Percentiles rank a stretch among this genome's conserved stretches.
phyloP scores from a whole-genome alignment of 371 early-diverging fungal genomes.

The Actinomortierella wolfii region DNA sequence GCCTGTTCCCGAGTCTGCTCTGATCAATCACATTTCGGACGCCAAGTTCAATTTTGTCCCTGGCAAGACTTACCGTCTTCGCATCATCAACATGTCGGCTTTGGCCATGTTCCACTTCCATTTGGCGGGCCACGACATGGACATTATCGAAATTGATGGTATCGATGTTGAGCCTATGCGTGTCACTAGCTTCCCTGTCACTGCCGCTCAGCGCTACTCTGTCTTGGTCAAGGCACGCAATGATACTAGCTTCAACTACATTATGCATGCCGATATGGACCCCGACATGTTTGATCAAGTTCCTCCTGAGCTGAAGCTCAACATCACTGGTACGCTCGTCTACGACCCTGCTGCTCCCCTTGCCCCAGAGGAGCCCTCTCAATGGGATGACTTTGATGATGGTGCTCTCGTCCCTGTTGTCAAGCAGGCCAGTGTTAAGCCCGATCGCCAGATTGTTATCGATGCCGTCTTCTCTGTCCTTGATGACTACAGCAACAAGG shows the following conservation, averaged over 20 bases:
- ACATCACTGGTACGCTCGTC: constrained; percentile 58
- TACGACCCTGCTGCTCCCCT: constrained; percentile 52
- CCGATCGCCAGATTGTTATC: constrained; percentile 58
- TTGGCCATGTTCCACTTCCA: constrained; percentile 77
- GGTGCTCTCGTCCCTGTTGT: constrained; percentile 50
- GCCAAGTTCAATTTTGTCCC: constrained; percentile 59
- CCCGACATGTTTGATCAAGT: constrained; percentile 74
- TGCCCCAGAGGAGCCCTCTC: constrained; percentile 44
- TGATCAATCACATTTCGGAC: constrained; percentile 56
- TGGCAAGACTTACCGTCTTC: constrained; percentile 85
- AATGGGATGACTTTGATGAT: constrained; percentile 56
- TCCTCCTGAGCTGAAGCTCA: constrained; percentile 58
- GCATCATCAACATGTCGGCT: constrained; percentile 79
- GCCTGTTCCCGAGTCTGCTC: constrained; percentile 67
- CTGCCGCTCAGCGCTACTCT: constrained; percentile 74
- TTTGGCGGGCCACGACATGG: constrained; percentile 79
- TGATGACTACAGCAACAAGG: constrained; percentile 79
- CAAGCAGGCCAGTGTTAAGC: constrained; percentile 44
- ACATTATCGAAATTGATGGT: constrained; percentile 86
- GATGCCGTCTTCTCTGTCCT: constrained; percentile 67
- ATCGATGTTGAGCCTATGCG: constrained; percentile 58
- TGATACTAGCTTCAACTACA: constrained; percentile 66
- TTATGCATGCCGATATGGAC: constrained; percentile 77
- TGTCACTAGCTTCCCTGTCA: constrained; percentile 60
- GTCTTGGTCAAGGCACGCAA: constrained; percentile 76